phyloP scores from a whole-genome alignment of 805 yeast species.

The Starmerella khaoyaiensis region DNA sequence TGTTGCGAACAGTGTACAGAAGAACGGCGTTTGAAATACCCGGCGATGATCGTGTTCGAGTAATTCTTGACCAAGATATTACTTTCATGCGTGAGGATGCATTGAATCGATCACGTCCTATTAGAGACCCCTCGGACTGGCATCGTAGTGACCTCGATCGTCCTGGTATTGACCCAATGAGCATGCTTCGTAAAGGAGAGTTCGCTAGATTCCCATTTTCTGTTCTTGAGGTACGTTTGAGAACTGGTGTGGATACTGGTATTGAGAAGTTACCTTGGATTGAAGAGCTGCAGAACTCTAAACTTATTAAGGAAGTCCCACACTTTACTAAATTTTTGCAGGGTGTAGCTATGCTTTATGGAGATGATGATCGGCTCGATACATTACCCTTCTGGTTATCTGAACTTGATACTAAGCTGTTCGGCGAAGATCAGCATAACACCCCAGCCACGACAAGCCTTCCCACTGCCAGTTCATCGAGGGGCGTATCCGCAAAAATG shows the following conservation, averaged over 20 bases:
- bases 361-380: slow-evolving; percentile 83
- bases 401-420: slow-evolving; percentile 47
- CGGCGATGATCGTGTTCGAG: slow-evolving; percentile 85
- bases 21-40: slow-evolving; percentile 97
- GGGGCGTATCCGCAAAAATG: background rate
- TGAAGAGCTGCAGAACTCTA: slow-evolving; percentile 68
- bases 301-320: slow-evolving; percentile 85
- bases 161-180: slow-evolving; percentile 54
- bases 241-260: slow-evolving; percentile 30
- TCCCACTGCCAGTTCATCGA: background rate
- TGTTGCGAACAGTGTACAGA: slow-evolving; percentile 71
- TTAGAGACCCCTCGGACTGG: slow-evolving; percentile 81
- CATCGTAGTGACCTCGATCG: slow-evolving; percentile 81
- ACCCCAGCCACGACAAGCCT: background rate
- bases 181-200: slow-evolving; percentile 75
- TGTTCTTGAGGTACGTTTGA: slow-evolving; percentile 74
- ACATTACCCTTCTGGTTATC: slow-evolving; percentile 90
- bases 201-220: slow-evolving; percentile 57
- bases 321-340: slow-evolving; percentile 86
- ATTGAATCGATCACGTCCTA: slow-evolving; percentile 71
- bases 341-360: slow-evolving; percentile 76
- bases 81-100: slow-evolving; percentile 81
- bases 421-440: slow-evolving; percentile 27
- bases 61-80: slow-evolving; percentile 81
- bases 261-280: slow-evolving; percentile 47